Percentiles rank a stretch among this genome's conserved stretches.
Conservation (phyloP, 225 moss, liverwort and hornwort species). For the Pseudoscleropodium purum region DNA sequence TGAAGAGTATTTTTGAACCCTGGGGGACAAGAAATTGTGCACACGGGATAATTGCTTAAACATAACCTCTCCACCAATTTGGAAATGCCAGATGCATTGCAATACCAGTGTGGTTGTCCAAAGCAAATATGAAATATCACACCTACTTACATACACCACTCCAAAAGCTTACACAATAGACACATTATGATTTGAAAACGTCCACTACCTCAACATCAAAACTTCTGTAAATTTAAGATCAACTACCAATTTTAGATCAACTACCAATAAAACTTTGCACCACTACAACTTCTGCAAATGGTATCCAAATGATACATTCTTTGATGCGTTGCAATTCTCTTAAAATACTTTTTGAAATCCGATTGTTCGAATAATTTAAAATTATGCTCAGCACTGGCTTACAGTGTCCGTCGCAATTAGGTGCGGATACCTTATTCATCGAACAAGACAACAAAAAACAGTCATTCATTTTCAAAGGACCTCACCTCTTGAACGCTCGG, state of each 20-base stretch:
- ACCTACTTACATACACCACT: not conserved
- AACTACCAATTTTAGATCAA: not conserved
- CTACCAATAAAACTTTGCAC: not conserved
- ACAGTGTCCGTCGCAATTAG: not conserved
- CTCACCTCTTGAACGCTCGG: not conserved
- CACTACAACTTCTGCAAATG: not conserved
- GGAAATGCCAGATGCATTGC: not conserved
- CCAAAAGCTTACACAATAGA: not conserved
- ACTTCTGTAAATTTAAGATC: not conserved
- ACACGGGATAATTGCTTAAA: not conserved
- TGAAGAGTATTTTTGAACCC: not conserved
- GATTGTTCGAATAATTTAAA: not conserved
- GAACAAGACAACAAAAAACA: not conserved
- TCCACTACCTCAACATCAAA: not conserved
- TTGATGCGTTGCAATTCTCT: not conserved
- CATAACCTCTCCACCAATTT: not conserved
- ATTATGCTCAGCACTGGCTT: not conserved
- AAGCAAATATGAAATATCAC: not conserved
- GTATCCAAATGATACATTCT: not conserved
- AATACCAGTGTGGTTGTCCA: not conserved
- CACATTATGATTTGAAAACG: not conserved
- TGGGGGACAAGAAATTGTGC: not conserved
- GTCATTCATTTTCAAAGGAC: not conserved
- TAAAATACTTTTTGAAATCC: not conserved
- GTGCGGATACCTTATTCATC: not conserved